Conservation (phyloP, 1,284 basidiomycete genomes). For the Ceraceosorus guamensis region DNA sequence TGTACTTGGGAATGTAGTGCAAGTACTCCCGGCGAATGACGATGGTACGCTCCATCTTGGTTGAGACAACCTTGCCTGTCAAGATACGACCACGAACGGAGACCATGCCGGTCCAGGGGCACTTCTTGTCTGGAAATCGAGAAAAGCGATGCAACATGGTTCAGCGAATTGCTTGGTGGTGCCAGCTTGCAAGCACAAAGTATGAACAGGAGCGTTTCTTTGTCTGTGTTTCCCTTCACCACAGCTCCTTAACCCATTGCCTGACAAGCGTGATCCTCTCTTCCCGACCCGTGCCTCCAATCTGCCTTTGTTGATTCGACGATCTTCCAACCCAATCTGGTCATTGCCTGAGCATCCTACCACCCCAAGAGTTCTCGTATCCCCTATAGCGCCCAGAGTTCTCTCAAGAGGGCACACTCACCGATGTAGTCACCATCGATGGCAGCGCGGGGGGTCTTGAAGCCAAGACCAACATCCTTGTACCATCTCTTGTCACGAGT, state of each 20-base stretch:
- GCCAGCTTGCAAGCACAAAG: too few species aligned
- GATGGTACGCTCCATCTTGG: conserved; percentile 99
- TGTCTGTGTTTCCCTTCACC: too few species aligned
- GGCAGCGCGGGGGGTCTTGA: conserved; percentile 80
- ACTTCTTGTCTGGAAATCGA: conserved; percentile 81
- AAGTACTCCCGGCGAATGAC: conserved; percentile 94
- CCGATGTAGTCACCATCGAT: conserved; percentile 93
- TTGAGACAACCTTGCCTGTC: conserved; percentile 92
- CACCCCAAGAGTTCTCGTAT: background rate
- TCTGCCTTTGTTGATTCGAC: background rate
- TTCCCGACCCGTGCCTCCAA: background rate
- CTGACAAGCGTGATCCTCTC: background rate
- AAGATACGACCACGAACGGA: conserved; percentile 99
- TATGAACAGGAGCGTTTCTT: too few species aligned
- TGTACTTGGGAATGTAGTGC: conserved; percentile 98
- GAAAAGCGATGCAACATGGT: conserved; percentile 1
- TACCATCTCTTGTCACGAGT: conserved; percentile 98
- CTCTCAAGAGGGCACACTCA: conserved; percentile 15
- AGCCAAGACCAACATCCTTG: conserved; percentile 57
- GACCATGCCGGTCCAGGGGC: conserved; percentile 70
- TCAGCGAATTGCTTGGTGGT: too few species aligned
- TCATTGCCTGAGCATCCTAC: background rate
- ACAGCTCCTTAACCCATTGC: background rate
- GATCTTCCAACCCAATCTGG: background rate
- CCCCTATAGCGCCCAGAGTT: background rate